Base-by-base conservation (phyloP, 352 stramenopile species). In the Globisporangium splendens region DNA sequence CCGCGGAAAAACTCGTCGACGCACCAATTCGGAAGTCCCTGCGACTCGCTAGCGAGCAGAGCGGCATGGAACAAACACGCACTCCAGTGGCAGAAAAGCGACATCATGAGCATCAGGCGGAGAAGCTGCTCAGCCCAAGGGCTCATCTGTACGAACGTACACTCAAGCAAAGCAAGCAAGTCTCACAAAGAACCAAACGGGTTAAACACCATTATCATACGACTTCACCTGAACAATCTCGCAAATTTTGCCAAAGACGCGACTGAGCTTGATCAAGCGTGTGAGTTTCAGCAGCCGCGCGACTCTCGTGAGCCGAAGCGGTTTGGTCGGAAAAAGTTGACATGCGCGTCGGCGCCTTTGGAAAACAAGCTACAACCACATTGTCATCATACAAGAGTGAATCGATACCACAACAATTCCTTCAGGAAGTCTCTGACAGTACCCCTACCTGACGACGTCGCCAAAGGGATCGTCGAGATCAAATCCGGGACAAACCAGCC, bases 181-280 rank as follows among this genome's bases (percentile, higher is more conserved):
- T 20, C 7, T 54, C 4, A 38, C 31, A 57, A 17, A 24, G n/a
- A 13, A 49, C 47, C 64, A 46, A 67, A 14, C 15, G 1, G 2
- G 41, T 46, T 22, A 39, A 6, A 14, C 22, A 14, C 39, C 11
- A 33, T 47, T 41, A 12, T 15, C 18, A 0, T 20, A 1, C 14
- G 18, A 24, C 41, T 43, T 11, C 48, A 91, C 78, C 65, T 95
- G 72, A 38, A 95, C 58, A 31, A 74, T 79, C 13, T 93, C 81
- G 1, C 83, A 80, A 17, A 95, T 70, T 15, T 83, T 76, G 1
- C 75, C 77, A 41, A 91, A 88, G 15, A 95, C 82, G 47, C 91
- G 90, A 28, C 85, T 96, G 12, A 97, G 81, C 62, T 97, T 97
- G 59, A 97, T 87, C 2, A 97, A 62, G 0, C 91, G 83, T 11